Evolutionary conservation across 2,329 filamentous ascomycete species (phyloP).

Genomic region (Periconia sp.): DNA sequence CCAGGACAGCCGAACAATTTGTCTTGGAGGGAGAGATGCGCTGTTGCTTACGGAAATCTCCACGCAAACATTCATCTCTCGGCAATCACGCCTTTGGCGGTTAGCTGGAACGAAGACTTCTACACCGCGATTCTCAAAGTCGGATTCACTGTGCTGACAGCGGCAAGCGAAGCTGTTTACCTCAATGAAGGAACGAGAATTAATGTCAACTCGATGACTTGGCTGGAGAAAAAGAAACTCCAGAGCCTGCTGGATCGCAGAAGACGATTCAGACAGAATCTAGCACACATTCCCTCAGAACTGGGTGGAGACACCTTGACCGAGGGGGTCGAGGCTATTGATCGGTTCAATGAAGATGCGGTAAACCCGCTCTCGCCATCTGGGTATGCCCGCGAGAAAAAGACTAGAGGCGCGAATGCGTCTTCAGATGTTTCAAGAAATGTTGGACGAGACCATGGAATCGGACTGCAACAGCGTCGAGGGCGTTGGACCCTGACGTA

Average conservation of each 20-base stretch:
- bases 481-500: constrained; percentile 78
- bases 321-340: constrained; percentile 35
- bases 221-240: constrained; percentile 87
- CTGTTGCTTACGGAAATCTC: constrained; percentile 81
- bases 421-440: constrained; percentile 30
- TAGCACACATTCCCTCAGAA: constrained; percentile 49
- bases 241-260: constrained; percentile 70
- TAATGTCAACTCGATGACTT: constrained; percentile 77
- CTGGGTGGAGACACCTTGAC: constrained; percentile 50
- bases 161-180: constrained; percentile 94
- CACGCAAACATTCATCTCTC: constrained; percentile 89
- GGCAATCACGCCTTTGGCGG: constrained; percentile 66
- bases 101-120: constrained; percentile 91
- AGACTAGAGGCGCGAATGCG: constrained; percentile 53
- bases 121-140: constrained; percentile 88
- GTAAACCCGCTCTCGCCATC: constrained; percentile 32
- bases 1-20: constrained; percentile 52
- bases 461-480: constrained; percentile 79
- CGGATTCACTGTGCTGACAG: constrained; percentile 87
- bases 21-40: constrained; percentile 66
- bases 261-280: constrained; percentile 44
- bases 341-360: constrained; percentile 45
- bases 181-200: constrained; percentile 86
- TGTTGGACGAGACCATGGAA: constrained; percentile 61
- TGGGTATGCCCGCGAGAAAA: constrained; percentile 73